These are phyloP conservation scores for Xylaria hypoxylon DNA, from an alignment of 2,329 filamentous ascomycete species.

Conservation along the genomic window DNA sequence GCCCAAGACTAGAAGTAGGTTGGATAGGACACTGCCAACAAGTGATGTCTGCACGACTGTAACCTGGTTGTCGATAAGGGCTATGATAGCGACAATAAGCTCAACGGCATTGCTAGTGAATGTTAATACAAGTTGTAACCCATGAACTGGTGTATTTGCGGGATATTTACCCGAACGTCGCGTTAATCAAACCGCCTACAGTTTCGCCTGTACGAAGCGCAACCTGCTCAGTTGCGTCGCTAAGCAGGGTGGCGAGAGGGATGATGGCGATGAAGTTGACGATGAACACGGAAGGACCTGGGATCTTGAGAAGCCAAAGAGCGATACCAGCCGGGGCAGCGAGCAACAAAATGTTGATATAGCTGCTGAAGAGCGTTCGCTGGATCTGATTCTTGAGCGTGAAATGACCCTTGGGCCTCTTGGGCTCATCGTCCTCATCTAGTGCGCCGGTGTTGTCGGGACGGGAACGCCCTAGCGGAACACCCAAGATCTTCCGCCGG, in stretches of 20 bases:
- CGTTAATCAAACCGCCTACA: slow-evolving; percentile 88
- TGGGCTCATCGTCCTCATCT: slow-evolving; percentile 49
- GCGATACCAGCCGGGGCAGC: slow-evolving; percentile 84
- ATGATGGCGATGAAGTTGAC: slow-evolving; percentile 96
- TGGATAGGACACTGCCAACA: slow-evolving; percentile 91
- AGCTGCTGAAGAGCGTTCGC: slow-evolving; percentile 82
- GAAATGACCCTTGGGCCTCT: slow-evolving; percentile 66
- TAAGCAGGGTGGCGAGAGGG: slow-evolving; percentile 85
- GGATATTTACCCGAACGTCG: slow-evolving; percentile 79
- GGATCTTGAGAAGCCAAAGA: slow-evolving; percentile 71
- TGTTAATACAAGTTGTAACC: slow-evolving; percentile 27
- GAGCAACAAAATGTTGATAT: slow-evolving; percentile 85
- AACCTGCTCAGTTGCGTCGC: slow-evolving; percentile 91
- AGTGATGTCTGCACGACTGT: slow-evolving; percentile 92
- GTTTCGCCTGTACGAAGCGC: slow-evolving; percentile 85
- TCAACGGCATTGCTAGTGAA: slow-evolving; percentile 80
- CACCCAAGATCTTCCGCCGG: slow-evolving; percentile 30
- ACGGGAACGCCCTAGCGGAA: slow-evolving; percentile 6
- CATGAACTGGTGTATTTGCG: not conserved
- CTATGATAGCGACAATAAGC: slow-evolving; percentile 88
- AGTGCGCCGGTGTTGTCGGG: slow-evolving; percentile 38
- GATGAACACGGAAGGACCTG: slow-evolving; percentile 71
- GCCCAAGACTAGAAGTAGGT: slow-evolving; percentile 87
- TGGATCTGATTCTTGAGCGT: slow-evolving; percentile 75
- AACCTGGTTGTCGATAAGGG: slow-evolving; percentile 77